Evolutionary conservation across 129 eudicot species (phyloP).

Genomic region (Pulicaria dysenterica): DNA sequence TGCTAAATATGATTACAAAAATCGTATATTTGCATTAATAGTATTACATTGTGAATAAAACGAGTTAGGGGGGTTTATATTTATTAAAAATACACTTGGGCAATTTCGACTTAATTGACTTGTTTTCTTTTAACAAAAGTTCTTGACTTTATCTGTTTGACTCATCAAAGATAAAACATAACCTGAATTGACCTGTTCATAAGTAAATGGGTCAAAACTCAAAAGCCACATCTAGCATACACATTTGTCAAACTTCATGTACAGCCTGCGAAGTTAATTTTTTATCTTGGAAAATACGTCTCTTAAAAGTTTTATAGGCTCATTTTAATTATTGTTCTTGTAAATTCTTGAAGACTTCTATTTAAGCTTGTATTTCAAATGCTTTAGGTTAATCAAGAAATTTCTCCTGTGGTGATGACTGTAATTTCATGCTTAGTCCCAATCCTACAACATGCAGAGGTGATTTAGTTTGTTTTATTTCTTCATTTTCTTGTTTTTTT

Average conservation of each 20-base stretch:
- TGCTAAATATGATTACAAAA: not conserved
- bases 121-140: not conserved
- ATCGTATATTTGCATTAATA: not conserved
- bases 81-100: not conserved
- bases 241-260: not conserved
- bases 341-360: too few relatives aligned
- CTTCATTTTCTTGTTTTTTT: slow-evolving; percentile 19
- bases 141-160: not conserved
- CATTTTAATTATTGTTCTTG: not conserved
- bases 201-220: not conserved
- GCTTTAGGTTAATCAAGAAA: slow-evolving; percentile 53
- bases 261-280: slow-evolving; percentile 16
- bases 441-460: slow-evolving; percentile 92
- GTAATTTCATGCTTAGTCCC: slow-evolving; percentile 85
- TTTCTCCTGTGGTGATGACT: slow-evolving; percentile 78
- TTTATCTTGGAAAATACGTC: slow-evolving; percentile 1
- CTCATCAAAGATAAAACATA: not conserved
- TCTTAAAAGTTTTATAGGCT: not conserved
- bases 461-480: slow-evolving; percentile 25
- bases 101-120: not conserved
- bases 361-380: not conserved
- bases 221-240: not conserved
- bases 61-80: not conserved
- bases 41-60: not conserved
- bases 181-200: not conserved